Percentiles rank a stretch among this genome's conserved stretches.
phyloP scores from a whole-genome alignment of 805 yeast genomes.

The Clavispora santaluciae region DNA sequence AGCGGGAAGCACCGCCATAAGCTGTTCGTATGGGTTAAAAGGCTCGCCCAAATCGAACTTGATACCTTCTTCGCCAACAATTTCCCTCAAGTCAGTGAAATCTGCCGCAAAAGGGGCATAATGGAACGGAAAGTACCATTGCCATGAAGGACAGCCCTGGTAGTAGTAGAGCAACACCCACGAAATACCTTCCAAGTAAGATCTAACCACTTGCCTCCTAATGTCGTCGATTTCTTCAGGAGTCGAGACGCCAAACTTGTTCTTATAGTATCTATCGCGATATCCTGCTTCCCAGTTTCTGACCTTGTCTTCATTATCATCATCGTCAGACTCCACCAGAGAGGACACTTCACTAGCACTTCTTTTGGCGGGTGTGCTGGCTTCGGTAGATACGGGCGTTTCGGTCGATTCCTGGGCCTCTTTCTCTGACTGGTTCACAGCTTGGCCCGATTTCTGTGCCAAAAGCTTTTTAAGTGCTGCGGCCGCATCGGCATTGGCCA shows the following conservation, averaged over 20 bases:
- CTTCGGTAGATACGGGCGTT: constrained; percentile 14
- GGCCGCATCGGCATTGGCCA: constrained; percentile 68
- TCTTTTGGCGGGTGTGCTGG: constrained; percentile 14
- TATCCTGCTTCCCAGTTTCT: constrained; percentile 86
- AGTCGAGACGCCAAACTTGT: constrained; percentile 60
- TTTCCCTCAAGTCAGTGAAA: constrained; percentile 50
- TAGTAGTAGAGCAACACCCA: constrained; percentile 93
- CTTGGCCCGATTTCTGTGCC: constrained; percentile 32
- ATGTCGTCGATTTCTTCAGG: constrained; percentile 51
- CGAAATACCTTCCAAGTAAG: constrained; percentile 91
- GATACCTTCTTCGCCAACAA: constrained; percentile 43
- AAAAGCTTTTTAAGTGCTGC: constrained; percentile 45
- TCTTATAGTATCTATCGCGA: constrained; percentile 69
- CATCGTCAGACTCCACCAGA: constrained; percentile 19
- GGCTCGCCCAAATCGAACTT: constrained; percentile 68
- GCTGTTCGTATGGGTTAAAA: constrained; percentile 85
- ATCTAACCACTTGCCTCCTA: constrained; percentile 56
- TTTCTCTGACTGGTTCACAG: constrained; percentile 22
- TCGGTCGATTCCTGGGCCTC: not conserved
- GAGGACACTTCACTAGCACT: not conserved
- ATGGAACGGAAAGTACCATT: constrained; percentile 95
- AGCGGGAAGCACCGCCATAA: constrained; percentile 93
- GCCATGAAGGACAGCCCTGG: constrained; percentile 98
- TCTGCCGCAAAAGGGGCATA: constrained; percentile 98
- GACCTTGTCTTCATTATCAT: constrained; percentile 41